Percentiles rank a stretch among this genome's conserved stretches.
These are phyloP conservation scores for Fusarium nurragi DNA, from an alignment of 2,329 filamentous ascomycete species.

Conservation along the genomic window DNA sequence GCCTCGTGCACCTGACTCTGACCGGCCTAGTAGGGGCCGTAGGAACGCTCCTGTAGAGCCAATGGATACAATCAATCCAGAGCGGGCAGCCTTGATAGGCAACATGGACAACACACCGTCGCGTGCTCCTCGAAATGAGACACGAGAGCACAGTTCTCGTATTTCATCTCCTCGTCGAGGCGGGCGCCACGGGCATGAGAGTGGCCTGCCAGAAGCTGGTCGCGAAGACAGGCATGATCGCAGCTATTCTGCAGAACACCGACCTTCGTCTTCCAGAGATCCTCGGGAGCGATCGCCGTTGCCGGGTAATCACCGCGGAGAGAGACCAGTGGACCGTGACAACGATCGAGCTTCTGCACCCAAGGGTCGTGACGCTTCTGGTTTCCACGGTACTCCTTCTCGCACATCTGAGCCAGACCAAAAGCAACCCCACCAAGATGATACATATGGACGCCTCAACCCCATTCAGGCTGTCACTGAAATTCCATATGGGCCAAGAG, in stretches of 20 bases:
- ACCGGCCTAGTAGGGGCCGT: slow-evolving; percentile 45
- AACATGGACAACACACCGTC: slow-evolving; percentile 51
- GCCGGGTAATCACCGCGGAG: slow-evolving; percentile 45
- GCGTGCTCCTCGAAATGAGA: slow-evolving; percentile 56
- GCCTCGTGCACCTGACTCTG: slow-evolving; percentile 44
- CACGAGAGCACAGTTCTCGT: slow-evolving; percentile 53
- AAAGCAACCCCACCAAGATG: slow-evolving; percentile 64
- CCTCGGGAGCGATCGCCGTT: slow-evolving; percentile 48
- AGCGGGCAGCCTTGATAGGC: slow-evolving; percentile 57
- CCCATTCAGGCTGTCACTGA: slow-evolving; percentile 57
- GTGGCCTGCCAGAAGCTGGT: slow-evolving; percentile 46
- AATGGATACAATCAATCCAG: slow-evolving; percentile 57
- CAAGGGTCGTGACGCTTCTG: slow-evolving; percentile 53
- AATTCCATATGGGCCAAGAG: slow-evolving; percentile 66
- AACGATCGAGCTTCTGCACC: slow-evolving; percentile 46
- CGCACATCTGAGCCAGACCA: slow-evolving; percentile 60
- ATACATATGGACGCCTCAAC: slow-evolving; percentile 70
- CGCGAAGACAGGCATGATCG: slow-evolving; percentile 61
- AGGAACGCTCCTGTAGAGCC: slow-evolving; percentile 44
- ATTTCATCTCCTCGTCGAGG: slow-evolving; percentile 61
- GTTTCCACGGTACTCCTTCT: slow-evolving; percentile 50
- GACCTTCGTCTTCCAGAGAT: slow-evolving; percentile 44
- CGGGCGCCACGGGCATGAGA: slow-evolving; percentile 47
- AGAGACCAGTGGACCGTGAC: slow-evolving; percentile 54
- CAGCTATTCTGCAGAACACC: slow-evolving; percentile 50